These are phyloP conservation scores for Fusarium globosum DNA, from an alignment of 2,329 filamentous ascomycete species.

Conservation along the genomic window DNA sequence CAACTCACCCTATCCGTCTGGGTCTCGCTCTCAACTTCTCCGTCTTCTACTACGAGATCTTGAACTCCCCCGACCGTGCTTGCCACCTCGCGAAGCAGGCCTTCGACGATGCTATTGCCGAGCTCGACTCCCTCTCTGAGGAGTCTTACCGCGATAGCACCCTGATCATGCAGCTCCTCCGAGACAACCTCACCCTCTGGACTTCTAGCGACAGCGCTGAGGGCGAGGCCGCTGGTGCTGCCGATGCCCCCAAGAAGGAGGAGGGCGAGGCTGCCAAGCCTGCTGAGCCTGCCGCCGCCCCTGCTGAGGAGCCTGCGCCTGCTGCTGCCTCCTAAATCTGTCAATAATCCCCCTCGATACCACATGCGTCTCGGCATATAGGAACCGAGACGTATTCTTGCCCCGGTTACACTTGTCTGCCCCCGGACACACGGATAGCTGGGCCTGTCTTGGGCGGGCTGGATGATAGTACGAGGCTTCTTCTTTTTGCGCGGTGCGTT, in stretches of 20 bases:
- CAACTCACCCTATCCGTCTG: conserved; percentile 97
- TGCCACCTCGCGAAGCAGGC: conserved; percentile 99
- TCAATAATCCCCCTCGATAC: conserved; percentile 50
- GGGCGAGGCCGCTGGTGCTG: conserved; percentile 72
- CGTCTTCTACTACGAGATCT: conserved; percentile 99
- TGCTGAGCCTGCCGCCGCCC: conserved; percentile 47
- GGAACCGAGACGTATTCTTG: conserved; percentile 51
- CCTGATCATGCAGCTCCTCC: conserved; percentile 97
- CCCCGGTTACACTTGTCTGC: conserved; percentile 44
- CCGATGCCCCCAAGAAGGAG: conserved; percentile 70
- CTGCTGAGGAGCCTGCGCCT: conserved; percentile 55
- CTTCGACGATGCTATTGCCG: conserved; percentile 97
- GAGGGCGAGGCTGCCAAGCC: conserved; percentile 59
- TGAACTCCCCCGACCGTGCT: conserved; percentile 97
- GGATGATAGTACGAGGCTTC: conserved; percentile 50
- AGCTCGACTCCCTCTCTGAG: conserved; percentile 96
- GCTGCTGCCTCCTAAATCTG: conserved; percentile 65
- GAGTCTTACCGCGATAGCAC: conserved; percentile 99
- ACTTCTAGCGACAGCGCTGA: conserved; percentile 92
- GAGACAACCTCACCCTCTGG: conserved; percentile 98
- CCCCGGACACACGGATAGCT: conserved; percentile 47
- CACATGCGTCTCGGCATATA: conserved; percentile 52
- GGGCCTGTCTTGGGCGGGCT: conserved; percentile 50
- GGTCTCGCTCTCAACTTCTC: conserved; percentile 99
- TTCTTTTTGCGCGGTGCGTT: conserved; percentile 51